phyloP scores from a whole-genome alignment of 495 filamentous ascomycete species.

The Lepraria neglecta region DNA sequence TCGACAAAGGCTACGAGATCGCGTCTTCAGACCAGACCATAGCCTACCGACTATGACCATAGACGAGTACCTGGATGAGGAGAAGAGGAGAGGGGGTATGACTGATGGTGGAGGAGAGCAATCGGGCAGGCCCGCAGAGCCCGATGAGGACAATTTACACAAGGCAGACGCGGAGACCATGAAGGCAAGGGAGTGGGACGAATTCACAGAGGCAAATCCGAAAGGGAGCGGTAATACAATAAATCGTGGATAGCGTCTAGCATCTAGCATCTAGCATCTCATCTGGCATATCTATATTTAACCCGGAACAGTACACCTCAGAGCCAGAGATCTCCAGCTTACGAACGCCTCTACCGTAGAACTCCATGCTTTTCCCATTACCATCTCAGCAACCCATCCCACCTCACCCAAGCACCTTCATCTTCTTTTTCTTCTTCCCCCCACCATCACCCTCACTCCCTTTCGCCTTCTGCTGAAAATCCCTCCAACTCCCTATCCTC shows the following conservation, averaged over 20 bases:
- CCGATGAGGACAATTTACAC: conserved; percentile 83
- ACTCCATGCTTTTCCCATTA: conserved; percentile 13
- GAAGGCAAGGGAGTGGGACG: conserved; percentile 94
- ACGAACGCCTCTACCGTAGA: conserved; percentile 9
- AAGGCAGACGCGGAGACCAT: conserved; percentile 82
- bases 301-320: background rate
- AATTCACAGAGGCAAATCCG: conserved; percentile 85
- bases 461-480: conserved; percentile 69
- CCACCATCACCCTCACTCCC: conserved; percentile 39
- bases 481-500: conserved; percentile 89
- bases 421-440: conserved; percentile 84
- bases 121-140: conserved; percentile 59
- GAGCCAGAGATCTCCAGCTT: background rate
- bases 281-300: background rate
- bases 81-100: conserved; percentile 77
- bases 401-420: conserved; percentile 67
- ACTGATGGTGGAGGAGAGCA: conserved; percentile 85
- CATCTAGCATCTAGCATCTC: background rate
- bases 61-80: conserved; percentile 94
- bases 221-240: conserved; percentile 81
- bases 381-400: background rate
- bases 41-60: conserved; percentile 96
- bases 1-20: conserved; percentile 67
- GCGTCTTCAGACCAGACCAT: conserved; percentile 86
- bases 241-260: conserved; percentile 59